phyloP scores from a whole-genome alignment of 108 stramenopile species.

The Cyclostephanos tholiformis region DNA sequence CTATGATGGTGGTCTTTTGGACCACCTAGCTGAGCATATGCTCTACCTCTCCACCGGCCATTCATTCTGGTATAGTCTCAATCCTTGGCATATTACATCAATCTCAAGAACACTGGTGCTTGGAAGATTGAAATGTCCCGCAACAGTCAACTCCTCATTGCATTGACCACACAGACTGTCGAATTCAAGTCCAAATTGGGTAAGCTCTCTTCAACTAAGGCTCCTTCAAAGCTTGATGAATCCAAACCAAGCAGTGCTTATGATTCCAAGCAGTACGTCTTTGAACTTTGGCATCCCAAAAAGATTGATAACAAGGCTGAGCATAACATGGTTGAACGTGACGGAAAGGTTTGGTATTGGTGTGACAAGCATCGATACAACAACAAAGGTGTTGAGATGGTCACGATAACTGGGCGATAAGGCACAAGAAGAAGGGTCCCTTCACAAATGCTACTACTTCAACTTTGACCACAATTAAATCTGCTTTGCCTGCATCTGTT shows the following conservation, averaged over 20 bases:
- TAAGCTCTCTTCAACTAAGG: no score
- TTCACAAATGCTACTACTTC: neutral
- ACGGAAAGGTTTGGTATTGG: neutral
- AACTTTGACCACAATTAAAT: neutral
- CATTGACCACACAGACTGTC: no score
- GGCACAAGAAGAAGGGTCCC: no score
- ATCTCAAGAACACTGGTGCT: neutral
- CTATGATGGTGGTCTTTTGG: no score
- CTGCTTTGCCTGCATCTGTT: neutral
- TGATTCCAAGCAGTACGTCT: neutral
- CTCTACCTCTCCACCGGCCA: no score
- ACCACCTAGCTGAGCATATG: no score
- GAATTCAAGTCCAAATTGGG: no score
- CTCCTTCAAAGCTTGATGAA: no score
- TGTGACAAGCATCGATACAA: neutral
- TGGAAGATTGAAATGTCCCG: neutral
- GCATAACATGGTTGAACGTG: neutral
- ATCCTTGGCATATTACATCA: neutral
- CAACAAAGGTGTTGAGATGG: neutral
- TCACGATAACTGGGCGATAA: neutral
- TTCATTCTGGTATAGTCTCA: no score
- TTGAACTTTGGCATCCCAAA: neutral
- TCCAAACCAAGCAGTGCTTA: no score
- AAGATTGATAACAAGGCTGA: neutral
- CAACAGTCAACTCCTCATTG: neutral